Conservation (phyloP, 495 filamentous ascomycete genomes). For the Penicillium tannophilum region DNA sequence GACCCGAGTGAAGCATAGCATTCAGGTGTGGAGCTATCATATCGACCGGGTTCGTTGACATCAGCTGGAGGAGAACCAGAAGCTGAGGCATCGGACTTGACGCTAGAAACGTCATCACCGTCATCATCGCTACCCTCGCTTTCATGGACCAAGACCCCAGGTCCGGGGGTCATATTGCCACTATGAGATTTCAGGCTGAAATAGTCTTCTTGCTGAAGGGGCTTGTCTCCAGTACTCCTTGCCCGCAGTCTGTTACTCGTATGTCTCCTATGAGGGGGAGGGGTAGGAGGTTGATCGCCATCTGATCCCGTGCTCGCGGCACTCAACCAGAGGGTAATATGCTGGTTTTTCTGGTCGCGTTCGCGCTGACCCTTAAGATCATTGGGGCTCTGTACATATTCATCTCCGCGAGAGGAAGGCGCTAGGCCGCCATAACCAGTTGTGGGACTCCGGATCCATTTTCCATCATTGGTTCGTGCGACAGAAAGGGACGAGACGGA, state of each 20-base stretch:
- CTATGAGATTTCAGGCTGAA: slow-evolving; percentile 34
- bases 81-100: slow-evolving; percentile 10
- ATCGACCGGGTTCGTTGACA: slow-evolving; percentile 31
- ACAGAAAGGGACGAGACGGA: slow-evolving; percentile 23
- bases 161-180: slow-evolving; percentile 43
- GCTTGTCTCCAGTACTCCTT: slow-evolving; percentile 49
- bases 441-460: slow-evolving; percentile 32
- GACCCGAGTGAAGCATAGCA: slow-evolving; percentile 25
- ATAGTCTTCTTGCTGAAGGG: slow-evolving; percentile 43
- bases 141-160: slow-evolving; percentile 49
- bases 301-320: slow-evolving; percentile 45
- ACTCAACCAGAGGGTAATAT: slow-evolving; percentile 50
- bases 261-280: slow-evolving; percentile 23
- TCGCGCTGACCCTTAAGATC: slow-evolving; percentile 44
- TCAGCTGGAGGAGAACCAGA: slow-evolving; percentile 36
- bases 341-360: slow-evolving; percentile 44
- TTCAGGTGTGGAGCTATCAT: slow-evolving; percentile 32
- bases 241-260: slow-evolving; percentile 40
- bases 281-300: slow-evolving; percentile 32
- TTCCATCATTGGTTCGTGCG: slow-evolving; percentile 32
- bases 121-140: slow-evolving; percentile 43
- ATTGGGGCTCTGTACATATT: slow-evolving; percentile 47
- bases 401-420: slow-evolving; percentile 39
- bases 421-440: slow-evolving; percentile 44
- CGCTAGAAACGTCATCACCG: slow-evolving; percentile 30